Evolutionary conservation across 257 asterid genomes (phyloP), one percentile per base, ranked within the genome.

Genomic region (Nicotiana tomentosiformis): DNA sequence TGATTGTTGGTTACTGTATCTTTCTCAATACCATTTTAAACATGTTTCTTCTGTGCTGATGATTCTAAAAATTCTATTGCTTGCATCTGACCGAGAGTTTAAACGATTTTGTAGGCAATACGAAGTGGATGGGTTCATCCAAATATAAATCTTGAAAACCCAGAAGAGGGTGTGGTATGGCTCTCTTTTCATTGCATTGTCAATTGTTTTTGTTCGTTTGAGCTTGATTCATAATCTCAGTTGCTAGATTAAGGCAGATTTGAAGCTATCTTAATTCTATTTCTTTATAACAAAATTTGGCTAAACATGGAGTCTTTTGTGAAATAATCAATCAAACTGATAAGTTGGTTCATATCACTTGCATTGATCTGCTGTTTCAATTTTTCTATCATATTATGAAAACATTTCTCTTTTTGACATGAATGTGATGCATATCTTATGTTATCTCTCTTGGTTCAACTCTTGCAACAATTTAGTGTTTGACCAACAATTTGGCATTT

Each of bases 121-220:
- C 85, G 86, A 74, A 89, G 90, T 6, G 89, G 93, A 62, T 90
- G 90, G 90, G 66, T 89, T 82, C 93, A 90, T 84, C 92, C 91
- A 32, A 89, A 90, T 65, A 85, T 89, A 83, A 90, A 90, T 77
- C 92, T 89, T 18, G 91, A 90, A 56, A 62, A 65, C 56, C 92
- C 93, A 6, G 83, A 86, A 56, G 51, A 77, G 60, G 90, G 86
- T 69, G 72, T 89, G 90, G 93, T 90, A 89, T 58, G 82, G 2
- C 33, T 77, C 43, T 66, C 77, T 57, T 46, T 14, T 60, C 83
- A 11, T 33, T 62, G 65, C 17, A 43, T 55, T 56, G 55, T 30
- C 61, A 12, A 16, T 51, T 1, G 12, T 46, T 12, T 72, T 64
- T 8, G 67, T 23, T 60, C 32, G 3, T 67, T n/a, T 26, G 39